Conservation (phyloP, 345 rosid genomes). For the Raphanus sativus region DNA sequence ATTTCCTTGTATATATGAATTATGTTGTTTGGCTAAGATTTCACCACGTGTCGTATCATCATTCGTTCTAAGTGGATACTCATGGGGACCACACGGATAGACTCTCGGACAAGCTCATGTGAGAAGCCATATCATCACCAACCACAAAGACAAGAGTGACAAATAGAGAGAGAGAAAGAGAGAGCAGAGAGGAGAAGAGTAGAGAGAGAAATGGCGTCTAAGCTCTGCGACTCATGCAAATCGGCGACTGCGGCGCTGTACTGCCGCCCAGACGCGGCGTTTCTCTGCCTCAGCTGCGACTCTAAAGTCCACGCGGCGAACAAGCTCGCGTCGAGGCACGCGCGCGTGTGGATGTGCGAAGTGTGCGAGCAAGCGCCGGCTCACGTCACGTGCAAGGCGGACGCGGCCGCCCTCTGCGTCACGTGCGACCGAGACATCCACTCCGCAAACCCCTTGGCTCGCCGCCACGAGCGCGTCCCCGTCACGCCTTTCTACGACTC, state of each 20-base stretch:
- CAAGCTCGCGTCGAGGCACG: conserved; percentile 95
- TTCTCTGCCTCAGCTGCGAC: conserved; percentile 82
- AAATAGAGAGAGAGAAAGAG: conserved; percentile 7
- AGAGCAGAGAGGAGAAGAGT: neutral
- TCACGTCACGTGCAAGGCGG: conserved; percentile 94
- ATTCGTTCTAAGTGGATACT: conserved; percentile 52
- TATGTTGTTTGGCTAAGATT: conserved; percentile 57
- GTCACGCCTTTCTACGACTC: conserved; percentile 75
- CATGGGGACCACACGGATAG: conserved; percentile 61
- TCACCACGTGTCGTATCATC: conserved; percentile 33
- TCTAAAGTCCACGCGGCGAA: conserved; percentile 83
- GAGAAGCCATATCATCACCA: conserved; percentile 35
- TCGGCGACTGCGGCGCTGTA: conserved; percentile 82
- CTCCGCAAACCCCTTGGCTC: conserved; percentile 92
- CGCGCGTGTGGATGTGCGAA: conserved; percentile 85
- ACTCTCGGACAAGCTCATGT: conserved; percentile 33
- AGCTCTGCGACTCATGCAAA: conserved; percentile 89
- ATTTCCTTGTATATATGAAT: neutral
- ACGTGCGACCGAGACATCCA: conserved; percentile 97
- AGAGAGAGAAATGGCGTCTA: conserved; percentile 62
- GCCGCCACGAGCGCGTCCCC: conserved; percentile 87
- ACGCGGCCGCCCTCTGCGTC: conserved; percentile 93
- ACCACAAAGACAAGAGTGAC: conserved; percentile 35
- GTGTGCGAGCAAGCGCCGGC: conserved; percentile 99
- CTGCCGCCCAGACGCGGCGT: conserved; percentile 94